Evolutionary conservation across 306 rosid genomes (phyloP).

Genomic region (Vachellia pachyceras): DNA sequence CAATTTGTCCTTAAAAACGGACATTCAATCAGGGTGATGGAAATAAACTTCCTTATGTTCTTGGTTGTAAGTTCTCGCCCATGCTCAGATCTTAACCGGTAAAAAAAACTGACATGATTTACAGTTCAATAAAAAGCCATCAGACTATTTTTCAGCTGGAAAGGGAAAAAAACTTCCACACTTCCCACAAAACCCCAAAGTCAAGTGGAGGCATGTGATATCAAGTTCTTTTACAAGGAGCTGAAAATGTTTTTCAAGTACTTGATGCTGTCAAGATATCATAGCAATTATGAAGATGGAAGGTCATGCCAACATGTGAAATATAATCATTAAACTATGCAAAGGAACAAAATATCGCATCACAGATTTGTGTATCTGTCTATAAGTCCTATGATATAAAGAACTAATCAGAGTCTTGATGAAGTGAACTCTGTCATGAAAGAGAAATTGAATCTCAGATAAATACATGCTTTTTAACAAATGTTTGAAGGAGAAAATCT

Average conservation of each 20-base stretch:
- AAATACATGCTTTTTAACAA: constrained; percentile 23
- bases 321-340: neutral
- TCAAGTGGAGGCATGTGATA: constrained; percentile 19
- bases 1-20: constrained; percentile 6
- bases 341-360: neutral
- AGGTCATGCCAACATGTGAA: neutral
- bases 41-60: constrained; percentile 6
- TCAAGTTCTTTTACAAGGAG: neutral
- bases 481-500: constrained; percentile 37
- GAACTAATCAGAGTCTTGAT: neutral
- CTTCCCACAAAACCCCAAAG: constrained; percentile 21
- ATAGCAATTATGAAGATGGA: neutral
- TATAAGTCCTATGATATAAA: constrained; percentile 9
- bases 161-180: neutral
- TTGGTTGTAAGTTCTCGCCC: constrained; percentile 19
- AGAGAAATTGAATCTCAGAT: constrained; percentile 16
- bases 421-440: constrained; percentile 8
- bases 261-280: neutral
- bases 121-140: constrained; percentile 1
- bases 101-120: neutral
- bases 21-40: constrained; percentile 14
- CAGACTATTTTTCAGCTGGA: neutral
- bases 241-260: neutral
- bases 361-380: constrained; percentile 8
- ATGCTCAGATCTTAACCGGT: constrained; percentile 3